Evolutionary conservation across 2,329 filamentous ascomycete genomes (phyloP).

Genomic region (Diplodia corticola): DNA sequence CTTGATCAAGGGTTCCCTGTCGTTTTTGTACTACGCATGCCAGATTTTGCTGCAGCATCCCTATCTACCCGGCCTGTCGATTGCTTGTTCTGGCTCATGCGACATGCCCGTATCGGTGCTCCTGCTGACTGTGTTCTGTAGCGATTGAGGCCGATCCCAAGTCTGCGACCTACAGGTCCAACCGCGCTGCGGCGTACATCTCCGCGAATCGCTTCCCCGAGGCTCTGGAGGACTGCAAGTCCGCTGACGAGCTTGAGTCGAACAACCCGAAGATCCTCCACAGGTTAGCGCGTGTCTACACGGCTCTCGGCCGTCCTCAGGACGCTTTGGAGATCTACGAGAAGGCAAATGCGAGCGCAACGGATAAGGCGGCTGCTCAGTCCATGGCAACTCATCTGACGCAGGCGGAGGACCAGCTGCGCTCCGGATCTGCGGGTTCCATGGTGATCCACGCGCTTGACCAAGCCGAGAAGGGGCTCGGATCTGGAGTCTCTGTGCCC

Average conservation of each 20-base stretch:
- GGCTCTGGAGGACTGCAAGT: constrained; percentile 83
- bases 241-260: constrained; percentile 79
- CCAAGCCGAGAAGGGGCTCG: constrained; percentile 80
- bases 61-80: not conserved
- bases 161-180: constrained; percentile 88
- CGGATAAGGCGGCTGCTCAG: constrained; percentile 79
- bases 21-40: not conserved
- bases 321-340: constrained; percentile 83
- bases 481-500: constrained; percentile 72
- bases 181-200: constrained; percentile 93
- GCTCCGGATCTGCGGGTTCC: constrained; percentile 75
- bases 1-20: constrained; percentile 4
- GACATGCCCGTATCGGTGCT: constrained; percentile 3
- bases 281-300: constrained; percentile 86
- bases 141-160: constrained; percentile 84
- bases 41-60: not conserved
- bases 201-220: constrained; percentile 75
- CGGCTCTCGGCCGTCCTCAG: constrained; percentile 78
- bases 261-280: constrained; percentile 85
- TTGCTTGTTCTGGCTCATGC: constrained; percentile 25
- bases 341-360: constrained; percentile 78
- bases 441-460: constrained; percentile 93
- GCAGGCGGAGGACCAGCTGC: constrained; percentile 75
- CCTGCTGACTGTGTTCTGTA: constrained; percentile 42
- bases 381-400: constrained; percentile 81